Conservation (phyloP, 2,329 filamentous ascomycete genomes). For the Aspergillus fischeri region DNA sequence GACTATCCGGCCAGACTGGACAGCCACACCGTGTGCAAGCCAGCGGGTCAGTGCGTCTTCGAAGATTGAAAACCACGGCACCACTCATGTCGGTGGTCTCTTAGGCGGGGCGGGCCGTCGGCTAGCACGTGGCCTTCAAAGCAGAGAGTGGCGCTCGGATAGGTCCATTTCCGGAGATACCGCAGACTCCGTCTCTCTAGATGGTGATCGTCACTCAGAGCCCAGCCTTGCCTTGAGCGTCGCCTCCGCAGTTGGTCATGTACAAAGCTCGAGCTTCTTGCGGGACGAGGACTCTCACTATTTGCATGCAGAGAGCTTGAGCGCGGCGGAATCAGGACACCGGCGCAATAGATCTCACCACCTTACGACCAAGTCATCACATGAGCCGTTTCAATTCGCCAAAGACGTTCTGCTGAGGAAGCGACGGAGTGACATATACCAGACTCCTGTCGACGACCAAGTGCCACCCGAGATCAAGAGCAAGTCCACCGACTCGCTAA, state of each 20-base stretch:
- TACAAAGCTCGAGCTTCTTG: conserved; percentile 37
- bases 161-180: conserved; percentile 33
- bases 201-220: conserved; percentile 35
- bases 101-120: conserved; percentile 40
- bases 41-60: conserved; percentile 25
- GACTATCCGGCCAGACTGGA: conserved; percentile 38
- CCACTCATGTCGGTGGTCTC: conserved; percentile 34
- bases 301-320: conserved; percentile 9
- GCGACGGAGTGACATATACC: conserved; percentile 25
- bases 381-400: conserved; percentile 33
- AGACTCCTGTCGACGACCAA: conserved; percentile 11
- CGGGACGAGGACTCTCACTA: conserved; percentile 20
- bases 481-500: conserved; percentile 21
- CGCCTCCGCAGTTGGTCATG: conserved; percentile 41
- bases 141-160: conserved; percentile 35
- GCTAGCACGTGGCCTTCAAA: conserved; percentile 30
- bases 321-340: conserved; percentile 19
- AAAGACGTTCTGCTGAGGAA: conserved; percentile 33
- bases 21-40: conserved; percentile 20
- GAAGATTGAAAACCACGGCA: conserved; percentile 27
- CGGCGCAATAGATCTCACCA: conserved; percentile 37
- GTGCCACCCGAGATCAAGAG: conserved; percentile 18
- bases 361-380: conserved; percentile 24
- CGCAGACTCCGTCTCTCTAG: conserved; percentile 31
- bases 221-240: conserved; percentile 44